phyloP scores from a whole-genome alignment of 768 basidiomycete genomes.

The Leccinum fibrillosum region DNA sequence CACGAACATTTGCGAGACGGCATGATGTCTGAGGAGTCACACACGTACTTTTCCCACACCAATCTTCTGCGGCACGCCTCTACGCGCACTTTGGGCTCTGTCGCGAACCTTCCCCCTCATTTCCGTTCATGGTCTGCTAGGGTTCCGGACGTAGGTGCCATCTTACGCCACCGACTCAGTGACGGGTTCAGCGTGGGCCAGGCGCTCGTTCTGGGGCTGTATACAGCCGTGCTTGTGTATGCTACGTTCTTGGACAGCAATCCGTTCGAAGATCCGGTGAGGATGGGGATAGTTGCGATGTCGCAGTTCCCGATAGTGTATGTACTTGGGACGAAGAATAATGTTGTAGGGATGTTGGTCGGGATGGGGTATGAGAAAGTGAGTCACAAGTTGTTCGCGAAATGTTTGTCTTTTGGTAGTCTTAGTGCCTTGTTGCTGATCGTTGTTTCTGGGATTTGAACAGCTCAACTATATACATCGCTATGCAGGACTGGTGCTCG shows the following conservation, averaged over 20 bases:
- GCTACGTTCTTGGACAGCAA: conserved; percentile 34
- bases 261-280: conserved; percentile 32
- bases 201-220: conserved; percentile 33
- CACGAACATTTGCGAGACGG: conserved; percentile 16
- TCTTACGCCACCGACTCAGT: conserved; percentile 33
- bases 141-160: conserved; percentile 31
- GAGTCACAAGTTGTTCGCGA: conserved; percentile 4
- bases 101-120: conserved; percentile 29
- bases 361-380: conserved; percentile 48
- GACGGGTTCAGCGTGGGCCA: conserved; percentile 39
- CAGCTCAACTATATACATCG: conserved; percentile 58
- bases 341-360: conserved; percentile 36
- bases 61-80: conserved; percentile 21
- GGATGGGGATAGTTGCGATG: conserved; percentile 36
- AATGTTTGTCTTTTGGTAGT: background rate
- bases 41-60: conserved; percentile 25
- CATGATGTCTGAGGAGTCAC: conserved; percentile 24
- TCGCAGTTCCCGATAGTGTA: conserved; percentile 46
- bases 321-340: conserved; percentile 49
- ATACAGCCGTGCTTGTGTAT: conserved; percentile 35
- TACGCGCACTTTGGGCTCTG: conserved; percentile 8
- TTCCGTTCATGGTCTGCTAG: conserved; percentile 37
- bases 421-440: background rate
- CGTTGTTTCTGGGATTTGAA: background rate
- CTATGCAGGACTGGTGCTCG: conserved; percentile 43